phyloP scores from a whole-genome alignment of 2,329 filamentous ascomycete genomes.

The Mollisia scopiformis region DNA sequence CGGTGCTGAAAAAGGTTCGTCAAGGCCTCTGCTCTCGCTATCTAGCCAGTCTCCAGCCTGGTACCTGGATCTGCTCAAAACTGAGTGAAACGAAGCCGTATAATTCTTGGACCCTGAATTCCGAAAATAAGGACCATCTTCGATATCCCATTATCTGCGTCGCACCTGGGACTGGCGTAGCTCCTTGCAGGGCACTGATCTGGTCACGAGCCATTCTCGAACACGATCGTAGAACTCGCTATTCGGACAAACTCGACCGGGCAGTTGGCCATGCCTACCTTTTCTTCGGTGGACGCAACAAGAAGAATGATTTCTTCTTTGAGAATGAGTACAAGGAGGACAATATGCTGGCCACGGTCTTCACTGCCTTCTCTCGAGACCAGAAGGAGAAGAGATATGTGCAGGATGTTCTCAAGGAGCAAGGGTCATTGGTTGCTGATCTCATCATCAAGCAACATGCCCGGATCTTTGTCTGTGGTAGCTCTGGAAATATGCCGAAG shows the following conservation, averaged over 20 bases:
- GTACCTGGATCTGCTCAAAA: neutral
- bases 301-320: slow-evolving; percentile 80
- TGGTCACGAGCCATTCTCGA: slow-evolving; percentile 59
- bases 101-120: neutral
- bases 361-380: slow-evolving; percentile 73
- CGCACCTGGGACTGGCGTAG: slow-evolving; percentile 84
- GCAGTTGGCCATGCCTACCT: slow-evolving; percentile 51
- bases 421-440: slow-evolving; percentile 42
- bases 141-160: slow-evolving; percentile 69
- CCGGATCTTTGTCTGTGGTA: slow-evolving; percentile 59
- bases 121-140: slow-evolving; percentile 42
- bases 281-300: slow-evolving; percentile 84
- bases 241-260: slow-evolving; percentile 1
- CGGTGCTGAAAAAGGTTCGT: slow-evolving; percentile 80
- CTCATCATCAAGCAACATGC: slow-evolving; percentile 54
- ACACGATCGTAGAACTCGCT: slow-evolving; percentile 32
- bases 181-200: slow-evolving; percentile 81
- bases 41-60: slow-evolving; percentile 54
- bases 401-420: slow-evolving; percentile 45
- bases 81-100: neutral
- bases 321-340: slow-evolving; percentile 67
- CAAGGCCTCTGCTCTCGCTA: slow-evolving; percentile 92
- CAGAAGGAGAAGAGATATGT: slow-evolving; percentile 68
- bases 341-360: slow-evolving; percentile 52
- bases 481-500: slow-evolving; percentile 71